A percentile compares a stretch with the other conserved stretches of the same genome.
Conservation (phyloP, 495 filamentous ascomycete species). For the Aspergillus bertholletiae region DNA sequence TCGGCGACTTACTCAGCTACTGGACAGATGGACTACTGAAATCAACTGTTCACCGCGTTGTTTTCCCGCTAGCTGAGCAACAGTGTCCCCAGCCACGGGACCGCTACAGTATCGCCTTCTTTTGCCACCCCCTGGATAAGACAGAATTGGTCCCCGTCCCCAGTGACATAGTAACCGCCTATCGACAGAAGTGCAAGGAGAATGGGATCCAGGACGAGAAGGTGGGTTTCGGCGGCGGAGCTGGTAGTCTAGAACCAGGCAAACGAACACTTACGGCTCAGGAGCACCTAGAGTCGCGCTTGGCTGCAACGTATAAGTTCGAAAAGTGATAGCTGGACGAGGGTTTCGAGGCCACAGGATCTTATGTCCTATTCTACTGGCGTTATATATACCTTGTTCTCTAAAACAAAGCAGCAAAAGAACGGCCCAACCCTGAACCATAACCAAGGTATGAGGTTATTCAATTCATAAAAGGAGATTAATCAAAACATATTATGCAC, state of each 20-base stretch:
- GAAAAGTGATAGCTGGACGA: neutral
- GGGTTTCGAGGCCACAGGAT: neutral
- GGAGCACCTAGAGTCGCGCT: slow-evolving; percentile 73
- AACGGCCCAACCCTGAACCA: neutral
- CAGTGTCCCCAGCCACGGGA: slow-evolving; percentile 51
- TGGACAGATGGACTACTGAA: slow-evolving; percentile 87
- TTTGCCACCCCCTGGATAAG: slow-evolving; percentile 78
- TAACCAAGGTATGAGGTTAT: neutral
- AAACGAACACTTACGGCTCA: slow-evolving; percentile 70
- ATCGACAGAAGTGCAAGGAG: slow-evolving; percentile 30
- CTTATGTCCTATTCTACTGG: neutral
- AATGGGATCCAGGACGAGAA: slow-evolving; percentile 17
- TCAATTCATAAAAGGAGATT: slow-evolving; percentile 4
- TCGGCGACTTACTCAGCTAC: slow-evolving; percentile 84
- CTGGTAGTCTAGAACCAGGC: slow-evolving; percentile 39
- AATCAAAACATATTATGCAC: slow-evolving; percentile 12
- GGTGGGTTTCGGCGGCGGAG: slow-evolving; percentile 42
- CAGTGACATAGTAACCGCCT: slow-evolving; percentile 52
- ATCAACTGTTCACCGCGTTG: slow-evolving; percentile 84
- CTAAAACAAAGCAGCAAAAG: neutral
- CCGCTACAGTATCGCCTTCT: slow-evolving; percentile 86
- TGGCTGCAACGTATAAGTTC: slow-evolving; percentile 72
- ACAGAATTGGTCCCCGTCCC: slow-evolving; percentile 74
- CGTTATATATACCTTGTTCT: neutral
- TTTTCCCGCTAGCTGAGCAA: slow-evolving; percentile 59